These are phyloP conservation scores for Helicocarpus griseus DNA, from an alignment of 2,329 filamentous ascomycete species.

Conservation along the genomic window DNA sequence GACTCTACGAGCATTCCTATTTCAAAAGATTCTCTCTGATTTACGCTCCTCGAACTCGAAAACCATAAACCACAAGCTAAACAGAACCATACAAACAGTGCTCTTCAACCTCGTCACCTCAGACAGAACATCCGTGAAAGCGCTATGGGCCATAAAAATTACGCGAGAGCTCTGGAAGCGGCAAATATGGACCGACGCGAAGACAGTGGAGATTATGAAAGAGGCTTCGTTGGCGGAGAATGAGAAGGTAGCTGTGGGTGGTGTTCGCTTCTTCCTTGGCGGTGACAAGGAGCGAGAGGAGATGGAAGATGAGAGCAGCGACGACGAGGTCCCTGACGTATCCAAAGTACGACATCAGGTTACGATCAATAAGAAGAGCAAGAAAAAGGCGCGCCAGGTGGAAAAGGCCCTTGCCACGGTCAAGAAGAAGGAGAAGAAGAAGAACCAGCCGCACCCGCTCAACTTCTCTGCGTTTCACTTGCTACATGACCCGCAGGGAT, in stretches of 20 bases:
- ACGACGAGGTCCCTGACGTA: constrained; percentile 66
- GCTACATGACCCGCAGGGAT: constrained; percentile 86
- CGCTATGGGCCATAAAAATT: constrained; percentile 91
- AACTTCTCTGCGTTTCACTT: constrained; percentile 96
- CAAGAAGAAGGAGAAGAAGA: constrained; percentile 77
- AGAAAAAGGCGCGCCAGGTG: constrained; percentile 71
- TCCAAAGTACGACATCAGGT: constrained; percentile 72
- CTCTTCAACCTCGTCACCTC: constrained; percentile 84
- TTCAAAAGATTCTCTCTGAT: constrained; percentile 86
- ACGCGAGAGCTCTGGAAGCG: constrained; percentile 93
- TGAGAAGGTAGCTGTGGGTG: constrained; percentile 81
- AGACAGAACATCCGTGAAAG: constrained; percentile 74
- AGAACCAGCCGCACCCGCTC: constrained; percentile 72
- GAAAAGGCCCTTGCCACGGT: constrained; percentile 74
- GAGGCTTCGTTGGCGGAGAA: constrained; percentile 82
- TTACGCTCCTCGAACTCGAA: constrained; percentile 81
- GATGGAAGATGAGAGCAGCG: constrained; percentile 77
- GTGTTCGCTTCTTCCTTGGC: constrained; percentile 88
- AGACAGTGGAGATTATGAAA: constrained; percentile 97
- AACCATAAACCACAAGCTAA: constrained; percentile 81
- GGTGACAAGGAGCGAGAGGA: constrained; percentile 95
- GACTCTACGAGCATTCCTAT: constrained; percentile 69
- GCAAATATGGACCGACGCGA: constrained; percentile 90
- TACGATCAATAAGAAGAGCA: constrained; percentile 92
- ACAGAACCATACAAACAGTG: constrained; percentile 85